These are phyloP conservation scores for Lasiodiplodia citricola DNA, from an alignment of 2,329 filamentous ascomycete genomes.

Conservation along the genomic window DNA sequence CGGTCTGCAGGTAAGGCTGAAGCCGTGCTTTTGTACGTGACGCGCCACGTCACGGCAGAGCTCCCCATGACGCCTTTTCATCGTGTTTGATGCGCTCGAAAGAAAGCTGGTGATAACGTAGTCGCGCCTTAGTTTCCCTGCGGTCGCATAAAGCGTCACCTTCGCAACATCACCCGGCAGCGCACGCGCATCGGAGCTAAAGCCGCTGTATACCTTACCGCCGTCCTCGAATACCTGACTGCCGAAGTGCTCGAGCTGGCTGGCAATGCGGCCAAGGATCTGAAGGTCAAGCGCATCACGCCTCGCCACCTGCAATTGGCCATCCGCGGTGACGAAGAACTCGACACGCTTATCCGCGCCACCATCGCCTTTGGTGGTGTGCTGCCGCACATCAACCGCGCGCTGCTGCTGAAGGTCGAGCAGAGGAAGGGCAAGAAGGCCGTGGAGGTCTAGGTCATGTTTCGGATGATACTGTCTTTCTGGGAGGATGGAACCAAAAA, in stretches of 20 bases:
- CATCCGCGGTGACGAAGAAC: constrained; percentile 97
- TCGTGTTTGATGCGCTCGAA: constrained; percentile 2
- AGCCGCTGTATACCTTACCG: constrained; percentile 97
- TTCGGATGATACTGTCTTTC: constrained; percentile 13
- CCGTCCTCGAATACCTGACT: constrained; percentile 96
- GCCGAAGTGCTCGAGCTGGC: constrained; percentile 97
- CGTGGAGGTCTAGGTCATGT: constrained; percentile 33
- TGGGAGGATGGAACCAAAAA: constrained; percentile 23
- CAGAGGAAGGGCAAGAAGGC: constrained; percentile 89
- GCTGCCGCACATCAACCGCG: constrained; percentile 97
- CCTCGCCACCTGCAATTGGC: constrained; percentile 96
- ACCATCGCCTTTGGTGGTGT: constrained; percentile 99
- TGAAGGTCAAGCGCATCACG: constrained; percentile 99
- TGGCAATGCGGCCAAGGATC: constrained; percentile 98
- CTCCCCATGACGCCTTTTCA: constrained; percentile 21
- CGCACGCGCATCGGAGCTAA: constrained; percentile 99
- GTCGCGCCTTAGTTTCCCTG: constrained; percentile 79
- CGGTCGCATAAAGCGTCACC: constrained; percentile 99
- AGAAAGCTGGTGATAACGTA: neutral
- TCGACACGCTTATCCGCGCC: constrained; percentile 95
- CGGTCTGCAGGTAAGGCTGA: constrained; percentile 83
- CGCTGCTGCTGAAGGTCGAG: constrained; percentile 92
- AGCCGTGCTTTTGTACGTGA: neutral
- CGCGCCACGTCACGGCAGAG: constrained; percentile 27
- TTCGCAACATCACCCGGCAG: constrained; percentile 99